Conservation (phyloP, 1,139 yeast species). For the Protomyces gravidus region DNA sequence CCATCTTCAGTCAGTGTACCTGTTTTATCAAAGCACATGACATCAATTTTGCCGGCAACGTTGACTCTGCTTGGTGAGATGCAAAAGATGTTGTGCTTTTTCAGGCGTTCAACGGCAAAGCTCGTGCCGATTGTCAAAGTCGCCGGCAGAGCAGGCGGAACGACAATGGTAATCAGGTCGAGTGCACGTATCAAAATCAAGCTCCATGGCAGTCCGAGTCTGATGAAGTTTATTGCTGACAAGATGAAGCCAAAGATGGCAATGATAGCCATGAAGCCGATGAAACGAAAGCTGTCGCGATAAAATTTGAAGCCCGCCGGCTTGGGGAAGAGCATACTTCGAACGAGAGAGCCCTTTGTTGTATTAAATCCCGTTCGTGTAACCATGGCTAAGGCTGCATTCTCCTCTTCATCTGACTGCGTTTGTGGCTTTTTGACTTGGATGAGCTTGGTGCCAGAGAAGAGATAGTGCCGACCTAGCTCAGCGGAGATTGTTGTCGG, state of each 20-base stretch:
- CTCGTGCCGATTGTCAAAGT: conserved; percentile 94
- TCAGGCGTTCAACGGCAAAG: conserved; percentile 75
- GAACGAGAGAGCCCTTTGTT: conserved; percentile 87
- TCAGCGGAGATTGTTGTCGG: conserved; percentile 51
- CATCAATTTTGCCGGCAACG: conserved; percentile 88
- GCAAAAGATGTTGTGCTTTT: conserved; percentile 68
- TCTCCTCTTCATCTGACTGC: conserved; percentile 51
- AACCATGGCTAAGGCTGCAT: conserved; percentile 74
- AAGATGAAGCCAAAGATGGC: conserved; percentile 80
- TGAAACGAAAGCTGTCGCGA: conserved; percentile 87
- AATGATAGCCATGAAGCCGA: conserved; percentile 86
- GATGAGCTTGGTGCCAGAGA: conserved; percentile 82
- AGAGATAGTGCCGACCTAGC: conserved; percentile 69
- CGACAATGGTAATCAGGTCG: conserved; percentile 91
- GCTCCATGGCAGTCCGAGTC: conserved; percentile 49
- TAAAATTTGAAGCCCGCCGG: conserved; percentile 92
- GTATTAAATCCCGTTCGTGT: conserved; percentile 90
- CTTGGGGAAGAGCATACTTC: conserved; percentile 95
- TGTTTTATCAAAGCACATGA: conserved; percentile 90
- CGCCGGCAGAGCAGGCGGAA: conserved; percentile 98
- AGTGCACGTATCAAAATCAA: conserved; percentile 76
- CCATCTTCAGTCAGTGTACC: conserved; percentile 98
- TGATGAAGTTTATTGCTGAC: conserved; percentile 76
- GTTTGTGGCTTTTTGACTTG: conserved; percentile 63
- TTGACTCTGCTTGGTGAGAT: conserved; percentile 84